These are phyloP conservation scores for Acer negundo DNA, from an alignment of 345 rosid genomes.

Conservation along the genomic window DNA sequence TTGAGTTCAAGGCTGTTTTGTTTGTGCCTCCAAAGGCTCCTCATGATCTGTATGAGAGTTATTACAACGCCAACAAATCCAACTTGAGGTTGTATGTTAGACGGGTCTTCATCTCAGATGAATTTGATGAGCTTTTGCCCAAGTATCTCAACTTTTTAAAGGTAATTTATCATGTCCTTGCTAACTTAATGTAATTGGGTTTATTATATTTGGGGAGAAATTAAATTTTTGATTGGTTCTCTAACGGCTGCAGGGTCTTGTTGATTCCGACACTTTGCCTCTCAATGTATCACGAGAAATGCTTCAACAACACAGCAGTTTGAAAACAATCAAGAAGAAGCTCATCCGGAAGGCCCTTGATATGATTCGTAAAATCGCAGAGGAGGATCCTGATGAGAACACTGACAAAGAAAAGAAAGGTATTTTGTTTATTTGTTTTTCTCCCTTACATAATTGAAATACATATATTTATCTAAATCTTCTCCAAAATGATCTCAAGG, in stretches of 20 bases:
- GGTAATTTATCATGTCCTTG: constrained; percentile 40
- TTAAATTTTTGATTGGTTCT: neutral
- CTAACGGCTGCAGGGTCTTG: constrained; percentile 74
- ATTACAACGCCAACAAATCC: constrained; percentile 80
- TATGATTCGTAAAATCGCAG: constrained; percentile 88
- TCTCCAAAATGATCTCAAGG: no score
- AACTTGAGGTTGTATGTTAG: constrained; percentile 93
- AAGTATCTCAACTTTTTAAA: constrained; percentile 89
- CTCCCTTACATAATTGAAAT: neutral
- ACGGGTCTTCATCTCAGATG: constrained; percentile 96
- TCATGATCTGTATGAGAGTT: constrained; percentile 90
- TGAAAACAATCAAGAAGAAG: constrained; percentile 97
- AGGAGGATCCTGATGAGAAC: constrained; percentile 87
- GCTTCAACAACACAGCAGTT: constrained; percentile 96
- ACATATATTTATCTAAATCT: neutral
- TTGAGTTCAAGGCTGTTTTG: constrained; percentile 90
- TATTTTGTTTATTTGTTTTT: constrained; percentile 13
- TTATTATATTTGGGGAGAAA: neutral
- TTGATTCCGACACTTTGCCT: constrained; percentile 94
- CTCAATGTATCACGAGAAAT: constrained; percentile 96
- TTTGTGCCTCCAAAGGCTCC: constrained; percentile 98
- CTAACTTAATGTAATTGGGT: neutral
- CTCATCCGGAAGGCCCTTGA: constrained; percentile 95
- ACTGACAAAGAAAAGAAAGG: constrained; percentile 80
- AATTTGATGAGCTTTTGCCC: constrained; percentile 95